Percentiles rank a stretch among this genome's conserved stretches.
These are phyloP conservation scores for Phytophthora pistaciae DNA, from an alignment of 352 stramenopile genomes.

Conservation along the genomic window DNA sequence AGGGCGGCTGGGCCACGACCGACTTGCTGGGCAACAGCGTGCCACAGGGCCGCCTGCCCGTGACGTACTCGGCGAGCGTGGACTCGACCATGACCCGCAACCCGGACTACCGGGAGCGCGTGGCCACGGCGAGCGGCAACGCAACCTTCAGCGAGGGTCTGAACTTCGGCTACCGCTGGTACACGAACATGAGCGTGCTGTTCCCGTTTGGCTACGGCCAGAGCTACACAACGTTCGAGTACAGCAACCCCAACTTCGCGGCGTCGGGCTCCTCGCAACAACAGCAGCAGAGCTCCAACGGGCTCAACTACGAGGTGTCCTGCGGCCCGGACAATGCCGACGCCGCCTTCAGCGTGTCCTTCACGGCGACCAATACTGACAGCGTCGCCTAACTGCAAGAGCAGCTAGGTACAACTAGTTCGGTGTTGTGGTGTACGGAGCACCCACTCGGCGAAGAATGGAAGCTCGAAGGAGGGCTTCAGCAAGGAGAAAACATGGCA, in stretches of 20 bases:
- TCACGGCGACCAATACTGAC: constrained; percentile 27
- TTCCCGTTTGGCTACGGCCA: constrained; percentile 44
- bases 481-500: too few relatives aligned
- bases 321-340: constrained; percentile 23
- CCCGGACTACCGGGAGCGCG: constrained; percentile 36
- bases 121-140: constrained; percentile 34
- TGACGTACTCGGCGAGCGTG: constrained; percentile 38
- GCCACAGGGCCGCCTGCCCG: constrained; percentile 37
- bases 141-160: constrained; percentile 42
- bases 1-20: constrained; percentile 39
- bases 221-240: constrained; percentile 47
- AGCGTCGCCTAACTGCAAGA: neutral
- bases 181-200: constrained; percentile 41
- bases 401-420: too few relatives aligned
- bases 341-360: constrained; percentile 31
- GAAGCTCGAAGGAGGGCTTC: too few relatives aligned
- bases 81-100: constrained; percentile 40
- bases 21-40: constrained; percentile 42
- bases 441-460: too few relatives aligned
- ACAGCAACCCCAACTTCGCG: constrained; percentile 40
- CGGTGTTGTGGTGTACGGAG: too few relatives aligned
- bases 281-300: neutral
- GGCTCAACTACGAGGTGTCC: constrained; percentile 33
- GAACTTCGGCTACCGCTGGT: constrained; percentile 48
- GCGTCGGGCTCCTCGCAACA: constrained; percentile 8